phyloP scores from a whole-genome alignment of 1,139 yeast genomes.

The Lodderomyces orthopsilosis region DNA sequence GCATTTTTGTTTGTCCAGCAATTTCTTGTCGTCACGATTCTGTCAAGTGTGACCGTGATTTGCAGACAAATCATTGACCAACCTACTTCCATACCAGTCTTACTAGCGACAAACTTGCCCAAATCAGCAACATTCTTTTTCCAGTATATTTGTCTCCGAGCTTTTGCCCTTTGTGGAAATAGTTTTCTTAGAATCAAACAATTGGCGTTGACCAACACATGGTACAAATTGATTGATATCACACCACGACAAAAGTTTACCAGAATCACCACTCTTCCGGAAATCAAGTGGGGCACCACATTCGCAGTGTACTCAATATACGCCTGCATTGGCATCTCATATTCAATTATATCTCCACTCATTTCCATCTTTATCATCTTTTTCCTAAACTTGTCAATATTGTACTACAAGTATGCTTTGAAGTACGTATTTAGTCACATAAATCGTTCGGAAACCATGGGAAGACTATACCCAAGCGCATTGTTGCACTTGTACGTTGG shows the following conservation, averaged over 20 bases:
- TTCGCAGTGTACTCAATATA: conserved; percentile 76
- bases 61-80: conserved; percentile 62
- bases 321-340: conserved; percentile 74
- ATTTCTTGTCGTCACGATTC: conserved; percentile 79
- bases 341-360: conserved; percentile 75
- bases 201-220: conserved; percentile 37
- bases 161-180: conserved; percentile 69
- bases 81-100: conserved; percentile 69
- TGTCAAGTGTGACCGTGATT: conserved; percentile 73
- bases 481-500: conserved; percentile 76
- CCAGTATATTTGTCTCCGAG: conserved; percentile 69
- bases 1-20: conserved; percentile 74
- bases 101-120: conserved; percentile 73
- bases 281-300: conserved; percentile 70
- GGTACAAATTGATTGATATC: conserved; percentile 36
- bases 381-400: conserved; percentile 53
- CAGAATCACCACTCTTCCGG: conserved; percentile 42
- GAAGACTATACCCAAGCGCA: conserved; percentile 70
- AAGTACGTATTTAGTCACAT: conserved; percentile 49
- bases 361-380: conserved; percentile 62
- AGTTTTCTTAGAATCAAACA: conserved; percentile 56
- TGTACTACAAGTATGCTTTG: conserved; percentile 70
- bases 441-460: conserved; percentile 63
- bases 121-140: conserved; percentile 81
- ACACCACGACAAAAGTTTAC: conserved; percentile 61